A percentile compares a stretch with the other conserved stretches of the same genome.
Conservation (phyloP, 1,284 basidiomycete genomes). For the Malassezia restricta region DNA sequence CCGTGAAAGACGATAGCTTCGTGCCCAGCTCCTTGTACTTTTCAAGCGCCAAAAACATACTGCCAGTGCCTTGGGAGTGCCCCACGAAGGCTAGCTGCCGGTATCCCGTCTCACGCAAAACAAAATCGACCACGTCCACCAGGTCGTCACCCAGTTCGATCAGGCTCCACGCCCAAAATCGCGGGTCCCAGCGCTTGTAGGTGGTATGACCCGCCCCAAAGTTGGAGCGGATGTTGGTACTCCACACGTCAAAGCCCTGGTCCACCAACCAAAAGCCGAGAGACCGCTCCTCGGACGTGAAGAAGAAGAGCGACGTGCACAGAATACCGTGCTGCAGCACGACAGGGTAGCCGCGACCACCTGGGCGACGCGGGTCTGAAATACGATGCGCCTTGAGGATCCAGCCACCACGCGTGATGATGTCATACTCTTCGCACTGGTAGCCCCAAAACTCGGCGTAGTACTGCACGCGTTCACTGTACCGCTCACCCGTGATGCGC, state of each 20-base stretch:
- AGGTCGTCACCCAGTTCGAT: constrained; percentile 44
- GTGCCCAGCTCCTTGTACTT: constrained; percentile 38
- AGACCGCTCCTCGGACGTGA: constrained; percentile 40
- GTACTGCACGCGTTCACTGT: constrained; percentile 35
- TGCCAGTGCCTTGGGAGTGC: constrained; percentile 42
- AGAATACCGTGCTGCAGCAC: constrained; percentile 45
- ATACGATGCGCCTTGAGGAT: constrained; percentile 44
- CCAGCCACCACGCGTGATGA: constrained; percentile 42
- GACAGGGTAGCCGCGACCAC: constrained; percentile 38
- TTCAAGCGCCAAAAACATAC: constrained; percentile 43
- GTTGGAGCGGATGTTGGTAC: constrained; percentile 44
- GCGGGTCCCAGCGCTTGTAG: constrained; percentile 35
- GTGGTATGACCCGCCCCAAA: constrained; percentile 40
- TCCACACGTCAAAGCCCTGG: constrained; percentile 45
- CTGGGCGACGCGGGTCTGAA: constrained; percentile 39
- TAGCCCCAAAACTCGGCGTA: constrained; percentile 47
- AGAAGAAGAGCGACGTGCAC: constrained; percentile 41
- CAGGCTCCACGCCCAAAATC: constrained; percentile 46
- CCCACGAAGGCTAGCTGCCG: constrained; percentile 40
- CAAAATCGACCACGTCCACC: constrained; percentile 39
- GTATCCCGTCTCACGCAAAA: constrained; percentile 31
- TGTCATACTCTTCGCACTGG: constrained; percentile 44
- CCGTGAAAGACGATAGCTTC: constrained; percentile 37
- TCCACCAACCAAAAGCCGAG: constrained; percentile 46
- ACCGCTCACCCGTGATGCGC: constrained; percentile 42